These are phyloP conservation scores for Sporobolomyces phaffii DNA, from an alignment of 768 basidiomycete genomes.

Conservation along the genomic window DNA sequence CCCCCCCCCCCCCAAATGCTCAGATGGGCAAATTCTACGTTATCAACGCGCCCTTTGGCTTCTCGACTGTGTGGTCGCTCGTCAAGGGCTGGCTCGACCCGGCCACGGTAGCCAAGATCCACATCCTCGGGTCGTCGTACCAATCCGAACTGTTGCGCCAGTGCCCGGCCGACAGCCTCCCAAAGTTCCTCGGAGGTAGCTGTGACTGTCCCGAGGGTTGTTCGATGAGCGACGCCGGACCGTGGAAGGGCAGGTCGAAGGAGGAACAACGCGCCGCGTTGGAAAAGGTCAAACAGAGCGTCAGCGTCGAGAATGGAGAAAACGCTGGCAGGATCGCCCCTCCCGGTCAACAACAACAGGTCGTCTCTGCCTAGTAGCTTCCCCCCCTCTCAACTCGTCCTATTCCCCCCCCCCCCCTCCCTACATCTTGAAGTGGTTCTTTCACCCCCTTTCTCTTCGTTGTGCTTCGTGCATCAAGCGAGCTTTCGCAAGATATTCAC, in stretches of 20 bases:
- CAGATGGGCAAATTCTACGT: constrained; percentile 97
- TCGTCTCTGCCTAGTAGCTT: not conserved
- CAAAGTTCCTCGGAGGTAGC: constrained; percentile 72
- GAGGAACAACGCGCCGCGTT: constrained; percentile 4
- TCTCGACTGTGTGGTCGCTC: constrained; percentile 76
- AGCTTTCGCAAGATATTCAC: no score
- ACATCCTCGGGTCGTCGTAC: constrained; percentile 72
- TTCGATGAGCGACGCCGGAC: constrained; percentile 80
- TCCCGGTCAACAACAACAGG: constrained; percentile 5
- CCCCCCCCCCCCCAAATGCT: constrained; percentile 3
- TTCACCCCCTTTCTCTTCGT: not conserved
- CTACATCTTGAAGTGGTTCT: not conserved
- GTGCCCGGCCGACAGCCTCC: constrained; percentile 76
- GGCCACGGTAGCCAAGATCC: constrained; percentile 91
- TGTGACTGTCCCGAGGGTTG: constrained; percentile 77
- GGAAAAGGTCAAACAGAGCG: constrained; percentile 25
- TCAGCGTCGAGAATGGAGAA: constrained; percentile 17
- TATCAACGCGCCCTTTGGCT: constrained; percentile 93
- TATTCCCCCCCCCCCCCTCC: not conserved
- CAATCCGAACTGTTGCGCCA: constrained; percentile 70
- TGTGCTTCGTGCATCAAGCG: not conserved
- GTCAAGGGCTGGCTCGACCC: constrained; percentile 92
- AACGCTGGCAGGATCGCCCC: constrained; percentile 24
- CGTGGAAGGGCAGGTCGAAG: constrained; percentile 60
- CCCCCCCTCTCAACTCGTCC: not conserved